Evolutionary conservation across 495 filamentous ascomycete species (phyloP).

Genomic region (Penicillium salamii): DNA sequence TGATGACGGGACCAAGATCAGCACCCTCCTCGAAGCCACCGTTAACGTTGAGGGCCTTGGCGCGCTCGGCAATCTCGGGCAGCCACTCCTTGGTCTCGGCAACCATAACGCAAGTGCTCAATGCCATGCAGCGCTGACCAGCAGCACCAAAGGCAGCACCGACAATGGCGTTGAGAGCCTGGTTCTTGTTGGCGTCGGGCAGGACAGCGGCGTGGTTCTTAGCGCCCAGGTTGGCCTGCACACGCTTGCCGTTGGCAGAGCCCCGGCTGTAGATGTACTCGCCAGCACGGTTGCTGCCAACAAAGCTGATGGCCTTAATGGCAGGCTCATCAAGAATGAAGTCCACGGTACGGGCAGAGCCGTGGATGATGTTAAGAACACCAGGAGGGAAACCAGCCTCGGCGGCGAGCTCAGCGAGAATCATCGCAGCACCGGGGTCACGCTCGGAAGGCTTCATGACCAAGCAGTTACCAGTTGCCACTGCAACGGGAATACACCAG

Average conservation of each 20-base stretch:
- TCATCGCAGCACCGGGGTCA: slow-evolving; percentile 97
- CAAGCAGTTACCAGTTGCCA: slow-evolving; percentile 89
- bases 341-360: slow-evolving; percentile 85
- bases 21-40: slow-evolving; percentile 93
- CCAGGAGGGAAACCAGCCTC: slow-evolving; percentile 93
- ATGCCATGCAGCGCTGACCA: slow-evolving; percentile 96
- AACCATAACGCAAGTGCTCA: slow-evolving; percentile 91
- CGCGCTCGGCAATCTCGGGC: slow-evolving; percentile 83
- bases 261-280: slow-evolving; percentile 94
- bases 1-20: slow-evolving; percentile 95
- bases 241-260: slow-evolving; percentile 86
- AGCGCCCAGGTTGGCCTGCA: slow-evolving; percentile 97
- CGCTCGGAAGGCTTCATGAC: slow-evolving; percentile 97
- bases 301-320: slow-evolving; percentile 98
- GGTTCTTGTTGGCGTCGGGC: slow-evolving; percentile 98
- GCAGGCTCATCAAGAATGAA: slow-evolving; percentile 95
- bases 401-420: slow-evolving; percentile 85
- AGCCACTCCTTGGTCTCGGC: slow-evolving; percentile 94
- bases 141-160: slow-evolving; percentile 96
- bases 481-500: slow-evolving; percentile 95
- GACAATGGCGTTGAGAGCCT: slow-evolving; percentile 88
- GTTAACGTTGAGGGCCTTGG: slow-evolving; percentile 85
- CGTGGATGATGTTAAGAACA: slow-evolving; percentile 94
- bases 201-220: slow-evolving; percentile 98
- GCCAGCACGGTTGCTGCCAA: slow-evolving; percentile 93